These are phyloP conservation scores for Yarrowia osloensis DNA, from an alignment of 805 yeast species.

Conservation along the genomic window DNA sequence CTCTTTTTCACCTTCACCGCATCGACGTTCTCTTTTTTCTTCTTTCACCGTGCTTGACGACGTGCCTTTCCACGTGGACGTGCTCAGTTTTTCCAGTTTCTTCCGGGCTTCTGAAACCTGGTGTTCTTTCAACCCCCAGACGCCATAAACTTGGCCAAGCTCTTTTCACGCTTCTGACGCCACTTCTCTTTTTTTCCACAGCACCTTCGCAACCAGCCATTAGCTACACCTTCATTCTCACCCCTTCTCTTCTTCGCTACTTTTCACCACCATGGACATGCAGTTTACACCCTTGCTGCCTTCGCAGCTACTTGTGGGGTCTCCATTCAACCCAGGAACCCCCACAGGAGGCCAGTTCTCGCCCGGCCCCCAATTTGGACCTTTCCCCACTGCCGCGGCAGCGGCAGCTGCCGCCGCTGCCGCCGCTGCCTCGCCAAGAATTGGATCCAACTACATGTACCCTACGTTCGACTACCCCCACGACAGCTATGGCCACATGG, in stretches of 20 bases:
- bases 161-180: background rate
- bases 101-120: constrained; percentile 16
- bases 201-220: background rate
- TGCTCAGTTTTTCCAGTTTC: constrained; percentile 18
- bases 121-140: background rate
- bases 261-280: constrained; percentile 41
- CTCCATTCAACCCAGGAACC: constrained; percentile 44
- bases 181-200: constrained; percentile 1
- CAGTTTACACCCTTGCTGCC: constrained; percentile 43
- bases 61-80: constrained; percentile 9
- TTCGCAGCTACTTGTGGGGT: constrained; percentile 43
- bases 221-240: constrained; percentile 2
- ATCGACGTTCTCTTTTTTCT: constrained; percentile 5
- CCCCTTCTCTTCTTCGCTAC: background rate
- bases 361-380: constrained; percentile 32
- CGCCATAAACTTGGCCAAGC: background rate
- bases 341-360: constrained; percentile 40
- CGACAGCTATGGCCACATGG: constrained; percentile 13
- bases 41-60: constrained; percentile 3
- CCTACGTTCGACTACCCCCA: constrained; percentile 12
- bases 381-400: constrained; percentile 32
- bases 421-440: constrained; percentile 17
- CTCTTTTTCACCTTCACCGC: constrained; percentile 8
- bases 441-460: constrained; percentile 28
- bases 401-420: constrained; percentile 32